These are phyloP conservation scores for Phanerodontia chrysosporium DNA, from an alignment of 768 basidiomycete species.

Conservation along the genomic window DNA sequence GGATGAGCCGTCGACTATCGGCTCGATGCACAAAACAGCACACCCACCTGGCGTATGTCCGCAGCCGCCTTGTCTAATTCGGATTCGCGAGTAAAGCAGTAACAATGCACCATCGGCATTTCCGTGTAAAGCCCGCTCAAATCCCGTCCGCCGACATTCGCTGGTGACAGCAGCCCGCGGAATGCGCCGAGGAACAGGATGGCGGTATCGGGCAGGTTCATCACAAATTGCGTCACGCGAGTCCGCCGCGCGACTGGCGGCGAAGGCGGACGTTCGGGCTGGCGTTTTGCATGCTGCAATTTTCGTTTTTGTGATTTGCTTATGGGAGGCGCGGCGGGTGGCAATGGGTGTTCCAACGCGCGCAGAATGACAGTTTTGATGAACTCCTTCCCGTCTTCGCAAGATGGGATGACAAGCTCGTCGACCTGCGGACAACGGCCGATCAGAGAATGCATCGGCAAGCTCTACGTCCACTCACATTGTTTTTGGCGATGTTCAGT, in stretches of 20 bases:
- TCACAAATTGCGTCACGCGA: constrained; percentile 83
- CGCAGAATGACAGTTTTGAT: constrained; percentile 57
- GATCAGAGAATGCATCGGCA: not conserved
- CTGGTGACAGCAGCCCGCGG: constrained; percentile 57
- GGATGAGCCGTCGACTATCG: not conserved
- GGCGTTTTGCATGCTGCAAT: constrained; percentile 25
- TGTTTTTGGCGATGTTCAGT: constrained; percentile 72
- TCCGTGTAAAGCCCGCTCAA: constrained; percentile 40
- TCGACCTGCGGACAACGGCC: constrained; percentile 48
- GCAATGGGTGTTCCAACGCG: constrained; percentile 62
- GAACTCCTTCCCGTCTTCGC: constrained; percentile 85
- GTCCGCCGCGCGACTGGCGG: constrained; percentile 35
- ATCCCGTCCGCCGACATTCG: constrained; percentile 37
- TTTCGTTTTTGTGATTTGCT: constrained; percentile 8
- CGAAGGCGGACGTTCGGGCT: not conserved
- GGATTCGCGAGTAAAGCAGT: constrained; percentile 90
- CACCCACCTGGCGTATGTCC: constrained; percentile 78
- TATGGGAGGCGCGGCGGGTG: constrained; percentile 13
- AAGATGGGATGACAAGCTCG: constrained; percentile 63
- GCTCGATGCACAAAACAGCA: not conserved
- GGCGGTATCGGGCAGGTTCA: constrained; percentile 95
- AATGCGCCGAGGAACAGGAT: constrained; percentile 88
- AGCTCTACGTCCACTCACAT: constrained; percentile 41
- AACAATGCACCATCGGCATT: constrained; percentile 92
- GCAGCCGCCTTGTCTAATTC: constrained; percentile 60